phyloP scores from a whole-genome alignment of 2,329 filamentous ascomycete genomes.

The Hymenoscyphus fructigenus region DNA sequence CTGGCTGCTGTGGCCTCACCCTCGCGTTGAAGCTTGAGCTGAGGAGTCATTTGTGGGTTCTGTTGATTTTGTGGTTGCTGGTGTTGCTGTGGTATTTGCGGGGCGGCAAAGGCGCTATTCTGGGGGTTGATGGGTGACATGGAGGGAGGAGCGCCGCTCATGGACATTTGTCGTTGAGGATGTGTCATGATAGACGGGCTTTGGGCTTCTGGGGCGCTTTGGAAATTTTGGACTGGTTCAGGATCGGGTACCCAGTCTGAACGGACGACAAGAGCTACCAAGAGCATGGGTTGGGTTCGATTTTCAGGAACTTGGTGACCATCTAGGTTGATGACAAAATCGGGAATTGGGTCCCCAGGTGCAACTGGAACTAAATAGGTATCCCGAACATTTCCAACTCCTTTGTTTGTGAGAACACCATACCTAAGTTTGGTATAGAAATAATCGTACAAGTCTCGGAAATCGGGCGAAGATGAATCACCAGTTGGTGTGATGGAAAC shows the following conservation, averaged over 20 bases:
- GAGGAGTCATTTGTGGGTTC: slow-evolving; percentile 41
- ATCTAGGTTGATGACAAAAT: slow-evolving; percentile 85
- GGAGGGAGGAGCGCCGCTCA: slow-evolving; percentile 45
- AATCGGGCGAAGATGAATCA: slow-evolving; percentile 58
- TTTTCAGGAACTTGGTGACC: slow-evolving; percentile 75
- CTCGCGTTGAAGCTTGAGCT: slow-evolving; percentile 42
- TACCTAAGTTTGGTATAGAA: slow-evolving; percentile 81
- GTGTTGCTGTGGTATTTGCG: slow-evolving; percentile 24
- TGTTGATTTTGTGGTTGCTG: slow-evolving; percentile 41
- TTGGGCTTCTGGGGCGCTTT: slow-evolving; percentile 27
- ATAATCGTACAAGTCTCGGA: slow-evolving; percentile 81
- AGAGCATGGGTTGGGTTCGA: slow-evolving; percentile 71
- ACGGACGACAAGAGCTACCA: slow-evolving; percentile 83
- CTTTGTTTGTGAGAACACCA: slow-evolving; percentile 80
- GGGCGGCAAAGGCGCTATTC: slow-evolving; percentile 27
- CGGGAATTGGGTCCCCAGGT: slow-evolving; percentile 67
- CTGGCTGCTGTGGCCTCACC: slow-evolving; percentile 60
- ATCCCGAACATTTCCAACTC: slow-evolving; percentile 75
- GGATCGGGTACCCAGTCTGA: slow-evolving; percentile 45
- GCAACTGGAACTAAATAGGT: slow-evolving; percentile 88
- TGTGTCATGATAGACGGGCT: slow-evolving; percentile 40
- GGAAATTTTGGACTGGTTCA: slow-evolving; percentile 19
- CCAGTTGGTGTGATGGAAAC: slow-evolving; percentile 68
- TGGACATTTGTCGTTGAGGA: slow-evolving; percentile 47
- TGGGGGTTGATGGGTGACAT: slow-evolving; percentile 55